These are phyloP conservation scores for Drechslerella dactyloides DNA, from an alignment of 2,329 filamentous ascomycete genomes.

Conservation along the genomic window DNA sequence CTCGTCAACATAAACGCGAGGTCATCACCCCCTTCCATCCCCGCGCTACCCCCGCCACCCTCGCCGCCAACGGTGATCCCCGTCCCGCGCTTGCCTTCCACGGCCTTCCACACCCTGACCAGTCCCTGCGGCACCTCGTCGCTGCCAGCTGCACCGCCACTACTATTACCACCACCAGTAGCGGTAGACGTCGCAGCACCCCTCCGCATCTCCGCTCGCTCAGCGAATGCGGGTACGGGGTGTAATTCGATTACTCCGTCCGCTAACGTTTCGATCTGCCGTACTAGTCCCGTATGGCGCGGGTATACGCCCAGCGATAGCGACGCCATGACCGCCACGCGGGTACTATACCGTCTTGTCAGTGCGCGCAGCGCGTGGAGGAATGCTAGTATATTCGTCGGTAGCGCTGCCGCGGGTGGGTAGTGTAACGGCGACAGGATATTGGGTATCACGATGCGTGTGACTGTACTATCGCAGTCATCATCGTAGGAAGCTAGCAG, in stretches of 20 bases:
- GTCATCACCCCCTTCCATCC: constrained; percentile 76
- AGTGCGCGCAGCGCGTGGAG: constrained; percentile 78
- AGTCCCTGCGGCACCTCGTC: constrained; percentile 81
- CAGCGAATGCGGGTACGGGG: constrained; percentile 65
- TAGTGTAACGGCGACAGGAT: constrained; percentile 88
- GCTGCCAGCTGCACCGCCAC: background rate
- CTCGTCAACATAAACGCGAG: constrained; percentile 88
- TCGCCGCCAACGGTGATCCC: constrained; percentile 30
- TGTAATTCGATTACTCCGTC: constrained; percentile 88
- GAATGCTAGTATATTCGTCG: constrained; percentile 77
- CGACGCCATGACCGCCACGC: constrained; percentile 75
- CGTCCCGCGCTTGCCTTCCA: constrained; percentile 65
- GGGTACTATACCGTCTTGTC: constrained; percentile 70
- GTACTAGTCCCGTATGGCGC: constrained; percentile 73
- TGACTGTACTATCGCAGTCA: constrained; percentile 63
- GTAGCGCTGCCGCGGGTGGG: constrained; percentile 70
- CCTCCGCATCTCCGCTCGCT: constrained; percentile 63
- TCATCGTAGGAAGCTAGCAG: constrained; percentile 63
- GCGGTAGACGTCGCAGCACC: constrained; percentile 60
- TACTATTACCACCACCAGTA: background rate
- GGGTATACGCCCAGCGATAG: constrained; percentile 82
- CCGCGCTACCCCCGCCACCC: constrained; percentile 84
- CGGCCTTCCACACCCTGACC: constrained; percentile 79
- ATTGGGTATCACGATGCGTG: constrained; percentile 83
- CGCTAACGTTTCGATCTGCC: constrained; percentile 82